Base-by-base conservation (phyloP, 2,329 filamentous ascomycete genomes). In the Fusarium agapanthi region DNA sequence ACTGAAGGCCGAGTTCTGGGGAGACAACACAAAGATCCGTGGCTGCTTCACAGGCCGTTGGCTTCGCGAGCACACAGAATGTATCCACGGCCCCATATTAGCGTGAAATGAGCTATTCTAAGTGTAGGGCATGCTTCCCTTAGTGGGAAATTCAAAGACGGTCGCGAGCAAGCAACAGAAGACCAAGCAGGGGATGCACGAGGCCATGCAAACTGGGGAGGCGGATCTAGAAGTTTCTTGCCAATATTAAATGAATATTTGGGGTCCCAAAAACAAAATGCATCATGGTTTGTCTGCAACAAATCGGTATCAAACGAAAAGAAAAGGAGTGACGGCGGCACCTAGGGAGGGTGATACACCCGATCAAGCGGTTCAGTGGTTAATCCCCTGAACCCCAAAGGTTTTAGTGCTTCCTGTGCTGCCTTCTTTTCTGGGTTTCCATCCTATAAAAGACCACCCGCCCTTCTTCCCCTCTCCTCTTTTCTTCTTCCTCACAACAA, bases 21-120 rank as follows among this genome's bases (percentile, higher is more conserved):
- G 34, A 35, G 41, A 20, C 24, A n/a, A 26, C 15, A 50, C 7
- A 15, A 13, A 20, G 41, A 35, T 24, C 15, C 13, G 30, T 7
- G 14, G 10, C 24, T 13, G 22, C 7, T 35, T 50, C n/a, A 9
- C 11, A n/a, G 9, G 15, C 15, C 6, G 16, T 4, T 57, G 32
- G 14, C 14, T 12, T 41, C 1, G 6, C 5, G 26, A 30, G 30
- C 3, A 15, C 16, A 11, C 24, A 20, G 9, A 35, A 18, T 5
- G 3, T 10, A 12, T 15, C 14, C 6, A 5, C 1, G 1, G 3
- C 3, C 1, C 13, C 4, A 6, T 12, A 12, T 10, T 13, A 57
- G 24, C 9, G 11, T 1, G 12, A 0, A 8, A 15, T n/a, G 8
- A 9, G 16, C 8, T 14, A 10, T 12, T 35, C 6, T 9, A 14